Conservation (phyloP, 2,329 filamentous ascomycete species). For the Aspergillus quadricinctus region DNA sequence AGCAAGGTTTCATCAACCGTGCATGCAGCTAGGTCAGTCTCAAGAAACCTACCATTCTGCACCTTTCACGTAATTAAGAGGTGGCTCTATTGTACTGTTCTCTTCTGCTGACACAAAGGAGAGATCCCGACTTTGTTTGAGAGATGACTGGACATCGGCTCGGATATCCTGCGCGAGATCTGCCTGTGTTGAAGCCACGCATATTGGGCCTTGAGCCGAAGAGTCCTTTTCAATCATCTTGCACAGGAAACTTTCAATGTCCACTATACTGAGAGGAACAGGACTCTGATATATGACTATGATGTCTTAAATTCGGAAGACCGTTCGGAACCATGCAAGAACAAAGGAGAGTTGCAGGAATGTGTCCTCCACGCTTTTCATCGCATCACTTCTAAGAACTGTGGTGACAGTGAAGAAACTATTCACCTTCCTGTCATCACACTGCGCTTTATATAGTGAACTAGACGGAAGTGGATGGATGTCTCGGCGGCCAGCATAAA, state of each 20-base stretch:
- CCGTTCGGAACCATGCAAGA: neutral
- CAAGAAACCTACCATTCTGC: conserved; percentile 40
- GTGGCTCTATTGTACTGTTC: neutral
- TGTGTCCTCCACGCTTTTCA: neutral
- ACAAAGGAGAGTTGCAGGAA: neutral
- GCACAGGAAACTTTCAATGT: neutral
- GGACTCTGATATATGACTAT: neutral
- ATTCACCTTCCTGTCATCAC: neutral
- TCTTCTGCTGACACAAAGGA: neutral
- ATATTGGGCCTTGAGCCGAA: conserved; percentile 15
- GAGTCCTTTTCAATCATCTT: conserved; percentile 9
- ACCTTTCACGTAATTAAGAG: conserved; percentile 41
- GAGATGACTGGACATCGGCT: neutral
- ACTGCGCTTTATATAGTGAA: neutral
- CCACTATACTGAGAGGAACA: neutral
- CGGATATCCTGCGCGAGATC: neutral
- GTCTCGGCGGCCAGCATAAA: neutral
- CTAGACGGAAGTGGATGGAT: neutral
- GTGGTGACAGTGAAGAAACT: neutral
- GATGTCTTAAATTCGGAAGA: neutral
- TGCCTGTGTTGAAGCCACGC: conserved; percentile 23
- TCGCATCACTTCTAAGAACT: neutral
- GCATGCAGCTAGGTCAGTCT: neutral
- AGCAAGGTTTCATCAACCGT: neutral
- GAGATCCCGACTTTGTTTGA: neutral